Conservation (phyloP, 345 rosid species). For the Lenwebbia sp. region DNA sequence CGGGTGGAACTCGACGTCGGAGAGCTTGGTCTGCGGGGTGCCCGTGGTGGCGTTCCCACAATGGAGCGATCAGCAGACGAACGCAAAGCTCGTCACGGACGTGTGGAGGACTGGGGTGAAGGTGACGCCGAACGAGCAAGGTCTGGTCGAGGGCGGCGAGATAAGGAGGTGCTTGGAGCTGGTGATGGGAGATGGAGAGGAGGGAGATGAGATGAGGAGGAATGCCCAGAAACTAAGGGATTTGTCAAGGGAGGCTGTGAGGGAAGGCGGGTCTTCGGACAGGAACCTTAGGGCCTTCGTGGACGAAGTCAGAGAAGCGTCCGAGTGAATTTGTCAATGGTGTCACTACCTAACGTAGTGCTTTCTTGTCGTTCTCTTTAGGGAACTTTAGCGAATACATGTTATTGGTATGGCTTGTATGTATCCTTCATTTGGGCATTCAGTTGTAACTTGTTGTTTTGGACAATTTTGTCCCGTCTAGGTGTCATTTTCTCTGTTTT, state of each 20-base stretch:
- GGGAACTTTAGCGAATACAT: neutral
- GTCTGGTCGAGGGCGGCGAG: constrained; percentile 17
- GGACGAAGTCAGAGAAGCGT: neutral
- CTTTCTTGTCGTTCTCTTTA: neutral
- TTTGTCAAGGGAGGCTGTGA: constrained; percentile 14
- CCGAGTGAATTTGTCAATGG: neutral
- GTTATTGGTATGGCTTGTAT: neutral
- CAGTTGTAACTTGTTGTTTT: neutral
- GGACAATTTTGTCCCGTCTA: neutral
- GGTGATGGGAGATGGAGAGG: constrained; percentile 17
- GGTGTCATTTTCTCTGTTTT: neutral
- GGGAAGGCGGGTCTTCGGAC: constrained; percentile 13
- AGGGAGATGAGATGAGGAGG: constrained; percentile 7
- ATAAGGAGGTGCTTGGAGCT: constrained; percentile 17
- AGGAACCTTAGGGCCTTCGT: constrained; percentile 8
- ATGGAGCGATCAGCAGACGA: constrained; percentile 19
- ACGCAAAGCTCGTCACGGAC: constrained; percentile 20
- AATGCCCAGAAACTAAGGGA: constrained; percentile 18
- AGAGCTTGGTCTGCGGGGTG: constrained; percentile 22
- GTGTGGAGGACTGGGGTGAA: constrained; percentile 21
- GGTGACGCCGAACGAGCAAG: neutral
- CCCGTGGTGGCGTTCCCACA: constrained; percentile 22
- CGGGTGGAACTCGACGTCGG: constrained; percentile 28
- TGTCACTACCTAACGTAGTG: neutral
- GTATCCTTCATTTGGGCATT: neutral